Base-by-base conservation (phyloP, 116 monocot species). In the Iris pallida region DNA sequence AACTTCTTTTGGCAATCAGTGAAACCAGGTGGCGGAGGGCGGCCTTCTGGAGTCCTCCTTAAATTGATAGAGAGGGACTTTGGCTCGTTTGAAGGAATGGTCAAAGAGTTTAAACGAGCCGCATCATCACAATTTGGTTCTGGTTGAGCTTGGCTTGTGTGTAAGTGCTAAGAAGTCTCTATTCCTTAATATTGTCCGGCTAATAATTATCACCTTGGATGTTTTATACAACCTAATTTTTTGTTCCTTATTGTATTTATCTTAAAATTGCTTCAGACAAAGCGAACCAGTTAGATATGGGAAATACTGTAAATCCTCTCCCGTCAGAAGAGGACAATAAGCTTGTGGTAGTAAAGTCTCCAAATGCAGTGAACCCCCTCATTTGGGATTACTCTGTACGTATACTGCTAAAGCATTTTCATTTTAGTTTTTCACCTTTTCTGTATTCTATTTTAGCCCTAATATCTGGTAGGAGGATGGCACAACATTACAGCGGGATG, bases 131-230 rank as follows among this genome's bases (percentile, higher is more conserved):
- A 90, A 43, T 90, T 92, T 82, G 97, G 97, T 71, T 98, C 97
- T 48, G 97, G 97, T 55, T 98, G 97, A 93, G 90, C 73, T 76
- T 98, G 97, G 97, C 90, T 98, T 68, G 73, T 66, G 20, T 93
- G 97, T 96, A 58, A 84, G 86, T n/a, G n/a, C n/a, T n/a, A n/a
- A n/a, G n/a, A n/a, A n/a, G n/a, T n/a, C n/a, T n/a, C n/a, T n/a
- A n/a, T n/a, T n/a, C n/a, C n/a, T n/a, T n/a, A n/a, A n/a, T n/a
- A n/a, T n/a, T n/a, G n/a, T n/a, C n/a, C n/a, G n/a, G n/a, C n/a
- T n/a, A n/a, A n/a, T n/a, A n/a, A n/a, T n/a, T n/a, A n/a, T n/a
- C n/a, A n/a, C n/a, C n/a, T n/a, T n/a, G n/a, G n/a, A n/a, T n/a
- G n/a, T n/a, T n/a, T n/a, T n/a, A n/a, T n/a, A n/a, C 57, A 16